These are phyloP conservation scores for Elaeis oleifera DNA, from an alignment of 202 grass and related monocot genomes.

Conservation along the genomic window DNA sequence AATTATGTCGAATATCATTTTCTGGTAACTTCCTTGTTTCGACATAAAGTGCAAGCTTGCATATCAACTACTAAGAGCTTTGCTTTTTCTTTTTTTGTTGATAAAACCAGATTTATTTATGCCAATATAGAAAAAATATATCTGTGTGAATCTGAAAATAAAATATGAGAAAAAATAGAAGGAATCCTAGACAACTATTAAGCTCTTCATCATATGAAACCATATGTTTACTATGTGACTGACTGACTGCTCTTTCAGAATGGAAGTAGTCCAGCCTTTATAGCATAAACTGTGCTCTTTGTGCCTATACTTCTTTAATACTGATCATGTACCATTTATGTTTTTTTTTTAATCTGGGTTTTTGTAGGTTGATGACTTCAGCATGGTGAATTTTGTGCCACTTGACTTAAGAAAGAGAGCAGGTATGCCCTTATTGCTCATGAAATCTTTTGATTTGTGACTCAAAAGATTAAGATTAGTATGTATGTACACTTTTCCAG, in stretches of 20 bases:
- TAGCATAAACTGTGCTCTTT: background rate
- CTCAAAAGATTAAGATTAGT: background rate
- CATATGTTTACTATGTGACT: conserved; percentile 14
- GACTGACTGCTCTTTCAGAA: no score
- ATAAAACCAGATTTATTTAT: no score
- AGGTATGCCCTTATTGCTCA: conserved; percentile 39
- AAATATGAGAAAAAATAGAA: no score
- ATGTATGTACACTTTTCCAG: no score
- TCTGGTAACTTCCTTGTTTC: no score
- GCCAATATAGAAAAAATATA: no score
- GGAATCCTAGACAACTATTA: background rate
- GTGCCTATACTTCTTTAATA: background rate
- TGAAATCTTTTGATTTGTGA: conserved; percentile 8
- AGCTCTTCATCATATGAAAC: conserved; percentile 34
- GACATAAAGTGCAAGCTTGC: conserved; percentile 20
- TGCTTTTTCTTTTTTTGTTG: no score
- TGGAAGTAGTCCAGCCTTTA: no score
- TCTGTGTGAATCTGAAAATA: no score
- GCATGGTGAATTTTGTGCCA: conserved; percentile 93
- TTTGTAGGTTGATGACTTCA: conserved; percentile 87
- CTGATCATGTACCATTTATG: background rate
- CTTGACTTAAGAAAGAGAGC: conserved; percentile 91
- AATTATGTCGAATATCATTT: no score
- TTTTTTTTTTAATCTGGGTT: background rate
- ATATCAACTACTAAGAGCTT: background rate